A percentile compares a stretch with the other conserved stretches of the same genome.
These are phyloP conservation scores for Phytophthora sojae DNA, from an alignment of 352 stramenopile species.

Conservation along the genomic window DNA sequence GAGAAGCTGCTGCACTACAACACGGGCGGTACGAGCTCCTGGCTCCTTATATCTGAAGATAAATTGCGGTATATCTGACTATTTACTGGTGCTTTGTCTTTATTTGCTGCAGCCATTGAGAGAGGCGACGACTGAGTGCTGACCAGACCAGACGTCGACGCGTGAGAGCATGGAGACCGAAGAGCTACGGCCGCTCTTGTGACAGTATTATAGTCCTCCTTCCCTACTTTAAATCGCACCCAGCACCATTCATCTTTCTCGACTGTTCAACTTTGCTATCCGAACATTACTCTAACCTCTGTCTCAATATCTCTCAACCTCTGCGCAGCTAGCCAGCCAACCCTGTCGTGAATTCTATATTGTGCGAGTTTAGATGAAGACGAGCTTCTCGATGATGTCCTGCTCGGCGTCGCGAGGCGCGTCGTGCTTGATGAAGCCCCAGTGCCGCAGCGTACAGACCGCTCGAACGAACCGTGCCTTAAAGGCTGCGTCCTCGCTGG, in stretches of 20 bases:
- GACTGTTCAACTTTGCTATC: background rate
- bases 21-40: slow-evolving; percentile 78
- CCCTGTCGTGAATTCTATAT: background rate
- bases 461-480: slow-evolving; percentile 77
- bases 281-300: background rate
- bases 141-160: slow-evolving; percentile 5
- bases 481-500: slow-evolving; percentile 35
- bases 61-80: slow-evolving; percentile 1
- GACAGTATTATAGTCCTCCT: slow-evolving; percentile 52
- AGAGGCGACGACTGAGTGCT: slow-evolving; percentile 71
- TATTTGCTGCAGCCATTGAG: slow-evolving; percentile 71
- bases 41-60: background rate
- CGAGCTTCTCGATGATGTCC: slow-evolving; percentile 77
- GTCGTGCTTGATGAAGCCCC: slow-evolving; percentile 70
- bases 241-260: slow-evolving; percentile 22
- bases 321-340: background rate
- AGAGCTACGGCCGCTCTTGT: slow-evolving; percentile 38
- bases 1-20: slow-evolving; percentile 99
- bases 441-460: slow-evolving; percentile 74
- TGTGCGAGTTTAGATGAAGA: slow-evolving; percentile 66
- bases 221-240: slow-evolving; percentile 52
- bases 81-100: slow-evolving; percentile 8
- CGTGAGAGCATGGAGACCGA: slow-evolving; percentile 36
- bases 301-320: background rate
- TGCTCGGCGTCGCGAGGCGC: slow-evolving; percentile 49